Percentiles rank a stretch among this genome's conserved stretches.
These are phyloP conservation scores for Candida sp. DNA, from an alignment of 1,139 yeast species.

Conservation along the genomic window DNA sequence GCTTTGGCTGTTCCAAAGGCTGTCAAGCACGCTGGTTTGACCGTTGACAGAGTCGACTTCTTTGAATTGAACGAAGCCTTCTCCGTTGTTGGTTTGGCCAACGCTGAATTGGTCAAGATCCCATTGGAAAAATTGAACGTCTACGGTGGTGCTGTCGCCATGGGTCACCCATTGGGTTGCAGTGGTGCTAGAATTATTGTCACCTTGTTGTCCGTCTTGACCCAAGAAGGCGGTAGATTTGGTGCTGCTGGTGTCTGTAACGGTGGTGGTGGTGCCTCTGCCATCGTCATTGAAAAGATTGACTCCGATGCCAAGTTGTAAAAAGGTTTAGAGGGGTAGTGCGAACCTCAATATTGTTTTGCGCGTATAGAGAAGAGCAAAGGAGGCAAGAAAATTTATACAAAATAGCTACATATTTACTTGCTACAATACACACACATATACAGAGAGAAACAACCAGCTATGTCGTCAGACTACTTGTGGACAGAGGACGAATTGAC, in stretches of 20 bases:
- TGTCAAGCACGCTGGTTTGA: slow-evolving; percentile 79
- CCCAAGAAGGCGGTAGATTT: slow-evolving; percentile 83
- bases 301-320: slow-evolving; percentile 28
- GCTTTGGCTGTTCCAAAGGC: slow-evolving; percentile 95
- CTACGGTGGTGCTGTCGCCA: slow-evolving; percentile 98
- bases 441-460: neutral
- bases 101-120: slow-evolving; percentile 72
- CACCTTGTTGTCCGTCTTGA: slow-evolving; percentile 76
- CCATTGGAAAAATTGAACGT: slow-evolving; percentile 79
- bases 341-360: neutral
- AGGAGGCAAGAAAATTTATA: neutral
- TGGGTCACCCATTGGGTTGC: slow-evolving; percentile 98
- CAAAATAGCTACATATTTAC: neutral
- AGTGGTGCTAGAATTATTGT: slow-evolving; percentile 96
- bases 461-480: slow-evolving; percentile 12
- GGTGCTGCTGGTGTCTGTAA: slow-evolving; percentile 98
- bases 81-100: slow-evolving; percentile 94
- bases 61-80: slow-evolving; percentile 98
- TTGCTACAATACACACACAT: neutral
- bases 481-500: slow-evolving; percentile 13
- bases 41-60: slow-evolving; percentile 64
- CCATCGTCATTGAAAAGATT: slow-evolving; percentile 32
- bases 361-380: neutral
- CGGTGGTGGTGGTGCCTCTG: slow-evolving; percentile 99
- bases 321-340: neutral